Evolutionary conservation across 2,329 filamentous ascomycete genomes (phyloP).

Genomic region (Calonectria fujianensis): DNA sequence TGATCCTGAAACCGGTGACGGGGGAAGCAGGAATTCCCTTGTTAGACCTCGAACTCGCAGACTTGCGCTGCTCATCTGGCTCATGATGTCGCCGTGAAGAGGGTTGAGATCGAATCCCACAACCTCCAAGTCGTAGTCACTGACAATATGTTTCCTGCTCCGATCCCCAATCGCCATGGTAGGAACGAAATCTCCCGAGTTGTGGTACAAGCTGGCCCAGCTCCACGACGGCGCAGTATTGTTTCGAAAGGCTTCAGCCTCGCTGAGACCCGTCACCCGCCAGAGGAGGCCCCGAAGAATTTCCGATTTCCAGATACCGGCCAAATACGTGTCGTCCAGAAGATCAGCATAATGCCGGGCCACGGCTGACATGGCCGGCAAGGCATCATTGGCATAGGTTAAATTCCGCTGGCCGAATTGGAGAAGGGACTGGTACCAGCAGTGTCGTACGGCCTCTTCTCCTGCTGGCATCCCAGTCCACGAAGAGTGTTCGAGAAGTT

Average conservation of each 20-base stretch:
- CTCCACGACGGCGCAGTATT: neutral
- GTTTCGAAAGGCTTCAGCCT: neutral
- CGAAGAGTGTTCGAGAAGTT: neutral
- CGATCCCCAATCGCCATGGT: neutral
- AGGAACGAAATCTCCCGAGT: neutral
- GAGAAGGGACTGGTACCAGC: conserved; percentile 1
- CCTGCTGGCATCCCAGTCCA: neutral
- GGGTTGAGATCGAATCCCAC: neutral
- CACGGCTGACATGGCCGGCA: conserved; percentile 11
- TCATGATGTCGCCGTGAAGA: conserved; percentile 5
- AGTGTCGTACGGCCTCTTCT: neutral
- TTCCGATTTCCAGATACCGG: conserved; percentile 4
- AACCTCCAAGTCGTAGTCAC: neutral
- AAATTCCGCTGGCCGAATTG: conserved; percentile 2
- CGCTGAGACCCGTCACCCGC: neutral
- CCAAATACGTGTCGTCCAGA: neutral
- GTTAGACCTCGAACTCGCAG: neutral
- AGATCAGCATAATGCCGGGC: conserved; percentile 1
- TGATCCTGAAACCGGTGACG: neutral
- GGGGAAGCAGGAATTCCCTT: neutral
- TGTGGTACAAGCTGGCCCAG: neutral
- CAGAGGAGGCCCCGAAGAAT: neutral
- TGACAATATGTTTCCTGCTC: neutral
- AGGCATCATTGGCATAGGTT: neutral
- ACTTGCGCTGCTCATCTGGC: neutral